These are phyloP conservation scores for Nemania sp. DNA, from an alignment of 2,329 filamentous ascomycete genomes.

Conservation along the genomic window DNA sequence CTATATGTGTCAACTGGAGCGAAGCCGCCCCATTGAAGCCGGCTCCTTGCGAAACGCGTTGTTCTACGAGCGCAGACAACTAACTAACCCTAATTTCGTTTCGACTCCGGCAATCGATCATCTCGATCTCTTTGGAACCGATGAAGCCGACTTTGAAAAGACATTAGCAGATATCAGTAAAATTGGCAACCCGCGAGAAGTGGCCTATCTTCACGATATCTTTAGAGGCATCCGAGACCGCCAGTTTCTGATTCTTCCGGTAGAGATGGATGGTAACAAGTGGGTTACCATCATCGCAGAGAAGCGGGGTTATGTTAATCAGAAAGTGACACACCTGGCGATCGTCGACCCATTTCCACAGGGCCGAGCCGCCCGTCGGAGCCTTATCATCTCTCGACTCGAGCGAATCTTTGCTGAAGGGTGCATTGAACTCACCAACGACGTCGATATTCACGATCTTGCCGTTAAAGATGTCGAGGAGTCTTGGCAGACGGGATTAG, in stretches of 20 bases:
- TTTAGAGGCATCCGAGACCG: conserved; percentile 29
- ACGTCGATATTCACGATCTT: neutral
- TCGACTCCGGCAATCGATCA: conserved; percentile 30
- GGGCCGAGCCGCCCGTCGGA: conserved; percentile 9
- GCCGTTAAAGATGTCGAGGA: neutral
- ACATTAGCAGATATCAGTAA: conserved; percentile 17
- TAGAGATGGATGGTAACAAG: conserved; percentile 17
- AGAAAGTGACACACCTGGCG: conserved; percentile 24
- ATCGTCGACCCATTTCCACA: conserved; percentile 28
- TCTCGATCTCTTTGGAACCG: conserved; percentile 26
- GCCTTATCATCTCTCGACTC: conserved; percentile 16
- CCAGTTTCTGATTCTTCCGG: conserved; percentile 31
- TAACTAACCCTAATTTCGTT: conserved; percentile 18
- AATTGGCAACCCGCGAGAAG: neutral
- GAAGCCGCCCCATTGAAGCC: conserved; percentile 21
- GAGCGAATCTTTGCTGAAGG: conserved; percentile 25
- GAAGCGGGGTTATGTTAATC: conserved; percentile 3
- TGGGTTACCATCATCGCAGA: conserved; percentile 30
- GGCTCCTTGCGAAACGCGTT: conserved; percentile 28
- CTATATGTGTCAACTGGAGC: conserved; percentile 29
- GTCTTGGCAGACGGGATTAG: conserved; percentile 29
- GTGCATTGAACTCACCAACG: conserved; percentile 18
- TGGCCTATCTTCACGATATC: conserved; percentile 27
- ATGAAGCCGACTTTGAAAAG: conserved; percentile 7
- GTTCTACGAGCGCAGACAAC: conserved; percentile 35